Evolutionary conservation across 1,284 basidiomycete genomes (phyloP).

Genomic region (Flammula alnicola): DNA sequence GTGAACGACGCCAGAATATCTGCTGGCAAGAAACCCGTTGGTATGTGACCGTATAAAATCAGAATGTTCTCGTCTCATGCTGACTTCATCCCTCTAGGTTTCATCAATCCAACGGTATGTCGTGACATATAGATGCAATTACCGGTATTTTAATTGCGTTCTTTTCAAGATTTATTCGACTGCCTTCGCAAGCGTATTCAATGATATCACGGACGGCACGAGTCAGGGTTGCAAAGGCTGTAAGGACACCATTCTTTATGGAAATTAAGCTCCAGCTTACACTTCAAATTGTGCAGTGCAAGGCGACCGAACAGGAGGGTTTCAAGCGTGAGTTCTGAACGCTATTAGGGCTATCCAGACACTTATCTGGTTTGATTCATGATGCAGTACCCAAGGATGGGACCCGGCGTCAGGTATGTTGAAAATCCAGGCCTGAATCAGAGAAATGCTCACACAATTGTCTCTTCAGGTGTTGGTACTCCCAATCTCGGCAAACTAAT

Average conservation of each 20-base stretch:
- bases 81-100: slow-evolving; percentile 25
- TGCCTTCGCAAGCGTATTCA: slow-evolving; percentile 32
- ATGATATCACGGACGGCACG: slow-evolving; percentile 35
- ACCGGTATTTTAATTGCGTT: background rate
- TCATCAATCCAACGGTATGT: slow-evolving; percentile 44
- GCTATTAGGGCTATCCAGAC: no score
- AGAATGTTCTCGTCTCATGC: no score
- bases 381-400: slow-evolving; percentile 21
- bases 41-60: slow-evolving; percentile 7
- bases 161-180: slow-evolving; percentile 30
- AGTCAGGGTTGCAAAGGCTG: slow-evolving; percentile 38
- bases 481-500: slow-evolving; percentile 30
- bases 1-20: slow-evolving; percentile 50
- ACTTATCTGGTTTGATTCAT: background rate
- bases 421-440: background rate
- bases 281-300: slow-evolving; percentile 28
- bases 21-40: slow-evolving; percentile 42
- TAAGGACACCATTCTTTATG: slow-evolving; percentile 16
- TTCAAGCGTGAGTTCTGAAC: slow-evolving; percentile 30
- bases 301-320: slow-evolving; percentile 32
- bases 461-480: slow-evolving; percentile 25
- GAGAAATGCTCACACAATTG: background rate
- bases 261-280: background rate
- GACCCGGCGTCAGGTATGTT: slow-evolving; percentile 27
- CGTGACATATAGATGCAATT: background rate